Conservation (phyloP, 345 rosid genomes). For the Eutrema yunnanense region DNA sequence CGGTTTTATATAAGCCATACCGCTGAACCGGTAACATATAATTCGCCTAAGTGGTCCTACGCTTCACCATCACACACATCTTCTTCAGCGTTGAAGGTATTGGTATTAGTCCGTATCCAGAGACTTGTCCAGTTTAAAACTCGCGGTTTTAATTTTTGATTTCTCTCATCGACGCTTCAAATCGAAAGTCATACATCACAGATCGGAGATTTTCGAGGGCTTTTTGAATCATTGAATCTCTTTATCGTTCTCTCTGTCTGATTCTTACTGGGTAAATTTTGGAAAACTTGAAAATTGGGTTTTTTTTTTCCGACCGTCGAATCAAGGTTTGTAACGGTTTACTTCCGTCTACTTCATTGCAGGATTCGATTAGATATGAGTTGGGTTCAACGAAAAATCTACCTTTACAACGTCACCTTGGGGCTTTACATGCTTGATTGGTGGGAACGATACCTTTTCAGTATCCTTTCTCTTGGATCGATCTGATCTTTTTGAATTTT, state of each 20-base stretch:
- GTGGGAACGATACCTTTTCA: slow-evolving; percentile 99
- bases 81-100: background rate
- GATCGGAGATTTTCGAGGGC: background rate
- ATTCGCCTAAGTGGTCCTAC: background rate
- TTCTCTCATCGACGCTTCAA: background rate
- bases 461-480: slow-evolving; percentile 30
- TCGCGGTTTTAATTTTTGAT: background rate
- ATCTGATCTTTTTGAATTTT: background rate
- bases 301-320: background rate
- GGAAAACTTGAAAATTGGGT: background rate
- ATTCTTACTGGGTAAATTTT: background rate
- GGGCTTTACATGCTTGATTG: slow-evolving; percentile 99
- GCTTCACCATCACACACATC: background rate
- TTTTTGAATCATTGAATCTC: background rate
- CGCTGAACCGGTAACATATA: background rate
- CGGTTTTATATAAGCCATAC: background rate
- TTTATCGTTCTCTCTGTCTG: background rate
- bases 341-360: background rate
- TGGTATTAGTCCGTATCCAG: background rate
- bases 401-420: slow-evolving; percentile 92
- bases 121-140: background rate
- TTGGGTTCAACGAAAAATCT: slow-evolving; percentile 93
- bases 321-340: background rate
- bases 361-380: slow-evolving; percentile 50
- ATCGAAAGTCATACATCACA: background rate